Conservation (phyloP, 2,329 filamentous ascomycete species). For the Talaromyces funiculosus region DNA sequence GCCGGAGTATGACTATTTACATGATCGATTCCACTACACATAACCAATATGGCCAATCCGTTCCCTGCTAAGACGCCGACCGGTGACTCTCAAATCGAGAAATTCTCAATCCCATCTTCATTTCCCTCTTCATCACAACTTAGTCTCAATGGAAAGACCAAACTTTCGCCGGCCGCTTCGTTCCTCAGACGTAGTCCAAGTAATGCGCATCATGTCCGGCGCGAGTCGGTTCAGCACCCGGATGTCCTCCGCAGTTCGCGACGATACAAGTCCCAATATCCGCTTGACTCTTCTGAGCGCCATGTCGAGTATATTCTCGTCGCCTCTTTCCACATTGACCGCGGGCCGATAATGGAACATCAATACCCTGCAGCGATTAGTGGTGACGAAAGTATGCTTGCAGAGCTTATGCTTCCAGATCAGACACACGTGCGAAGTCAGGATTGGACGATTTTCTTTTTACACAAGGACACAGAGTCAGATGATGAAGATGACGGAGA, state of each 20-base stretch:
- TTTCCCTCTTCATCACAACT: conserved; percentile 24
- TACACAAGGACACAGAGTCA: conserved; percentile 87
- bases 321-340: conserved; percentile 94
- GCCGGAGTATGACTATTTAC: neutral
- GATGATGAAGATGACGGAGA: conserved; percentile 62
- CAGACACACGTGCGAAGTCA: conserved; percentile 91
- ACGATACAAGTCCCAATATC: conserved; percentile 68
- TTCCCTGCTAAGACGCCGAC: conserved; percentile 6
- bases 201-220: conserved; percentile 36
- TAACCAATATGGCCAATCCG: conserved; percentile 9
- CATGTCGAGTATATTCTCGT: conserved; percentile 99
- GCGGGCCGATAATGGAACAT: conserved; percentile 95
- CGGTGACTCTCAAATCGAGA: conserved; percentile 11
- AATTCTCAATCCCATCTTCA: conserved; percentile 4
- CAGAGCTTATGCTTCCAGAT: conserved; percentile 96
- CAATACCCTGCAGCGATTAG: conserved; percentile 94
- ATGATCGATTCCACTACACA: neutral
- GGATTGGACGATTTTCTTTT: conserved; percentile 98
- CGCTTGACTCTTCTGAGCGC: conserved; percentile 68
- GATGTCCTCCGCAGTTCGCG: conserved; percentile 43
- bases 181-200: conserved; percentile 48
- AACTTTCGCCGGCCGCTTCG: conserved; percentile 57
- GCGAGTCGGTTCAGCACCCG: conserved; percentile 33
- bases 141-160: conserved; percentile 49
- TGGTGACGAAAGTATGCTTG: conserved; percentile 95